Evolutionary conservation across 2,329 filamentous ascomycete genomes (phyloP), one percentile per base, ranked within the genome.

Genomic region (Pleoardoris graminearum): DNA sequence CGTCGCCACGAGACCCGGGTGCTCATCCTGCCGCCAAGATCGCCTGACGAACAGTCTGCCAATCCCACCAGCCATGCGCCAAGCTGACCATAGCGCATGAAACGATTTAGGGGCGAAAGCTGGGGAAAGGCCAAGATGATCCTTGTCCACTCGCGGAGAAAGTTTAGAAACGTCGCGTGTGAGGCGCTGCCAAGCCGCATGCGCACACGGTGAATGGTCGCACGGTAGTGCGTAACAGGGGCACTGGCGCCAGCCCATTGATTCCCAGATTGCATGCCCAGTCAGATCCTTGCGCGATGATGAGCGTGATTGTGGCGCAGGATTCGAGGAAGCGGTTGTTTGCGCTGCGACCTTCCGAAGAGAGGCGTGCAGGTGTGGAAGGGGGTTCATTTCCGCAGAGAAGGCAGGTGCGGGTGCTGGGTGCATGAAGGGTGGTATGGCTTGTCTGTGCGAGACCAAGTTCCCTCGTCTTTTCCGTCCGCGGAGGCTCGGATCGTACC

Each of bases 131-230:
- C 17, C 25, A n/a, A 37, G 22, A 16, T 22, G 8, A 35, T 17
- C 23, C 36, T 36, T 23, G 27, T 22, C 19, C 19, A 8, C 27
- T 1, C 23, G 27, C 3, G 6, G 12, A 14, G 14, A 17, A 14
- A n/a, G n/a, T n/a, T n/a, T n/a, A n/a, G n/a, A n/a, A n/a, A n/a
- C n/a, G n/a, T n/a, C n/a, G n/a, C n/a, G n/a, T n/a, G 29, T 37
- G 43, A 47, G 43, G 43, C 30, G 46, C 19, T 17, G 37, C 46
- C 33, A 49, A 35, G 37, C 19, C 16, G n/a, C 12, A 11, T 33
- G 29, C 16, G 3, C 36, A 19, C 7, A 10, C 25, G 36, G 8
- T 49, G 47, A 49, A 19, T 49, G 47, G 47, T 49, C 21, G 27
- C 12, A 14, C 25, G n/a, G n/a, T n/a, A n/a, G n/a, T n/a, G n/a